Evolutionary conservation across 1,139 yeast genomes (phyloP).

Genomic region (Nakaseomyces kungkrabaensis): DNA sequence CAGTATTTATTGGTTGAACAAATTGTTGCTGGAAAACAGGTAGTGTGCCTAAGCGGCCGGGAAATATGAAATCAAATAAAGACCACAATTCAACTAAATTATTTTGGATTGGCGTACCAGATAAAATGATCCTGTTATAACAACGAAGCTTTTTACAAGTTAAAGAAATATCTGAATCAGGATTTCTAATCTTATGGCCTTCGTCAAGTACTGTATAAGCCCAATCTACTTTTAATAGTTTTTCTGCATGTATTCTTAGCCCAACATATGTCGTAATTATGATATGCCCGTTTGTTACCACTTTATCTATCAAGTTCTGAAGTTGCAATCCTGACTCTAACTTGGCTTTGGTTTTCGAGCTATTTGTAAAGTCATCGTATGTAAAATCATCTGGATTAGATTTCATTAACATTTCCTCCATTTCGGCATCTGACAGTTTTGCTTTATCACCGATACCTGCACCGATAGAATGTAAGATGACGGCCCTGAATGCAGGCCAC

Average conservation of each 20-base stretch:
- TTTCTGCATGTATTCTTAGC: slow-evolving; percentile 61
- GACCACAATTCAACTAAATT: slow-evolving; percentile 90
- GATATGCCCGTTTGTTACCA: slow-evolving; percentile 56
- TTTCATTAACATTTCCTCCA: slow-evolving; percentile 33
- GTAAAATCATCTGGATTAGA: slow-evolving; percentile 40
- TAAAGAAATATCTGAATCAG: slow-evolving; percentile 80
- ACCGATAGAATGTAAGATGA: slow-evolving; percentile 86
- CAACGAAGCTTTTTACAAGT: slow-evolving; percentile 78
- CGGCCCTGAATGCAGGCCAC: slow-evolving; percentile 94
- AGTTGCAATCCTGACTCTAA: slow-evolving; percentile 23
- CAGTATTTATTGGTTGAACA: slow-evolving; percentile 84
- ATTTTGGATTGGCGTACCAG: slow-evolving; percentile 96
- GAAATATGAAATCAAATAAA: slow-evolving; percentile 86
- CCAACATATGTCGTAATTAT: slow-evolving; percentile 91
- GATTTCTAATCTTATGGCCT: slow-evolving; percentile 94
- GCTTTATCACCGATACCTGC: slow-evolving; percentile 56
- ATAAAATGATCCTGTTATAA: slow-evolving; percentile 69
- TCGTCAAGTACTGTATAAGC: slow-evolving; percentile 88
- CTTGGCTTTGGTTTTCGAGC: slow-evolving; percentile 19
- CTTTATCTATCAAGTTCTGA: slow-evolving; percentile 28
- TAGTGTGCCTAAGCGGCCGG: slow-evolving; percentile 86
- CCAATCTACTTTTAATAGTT: slow-evolving; percentile 67
- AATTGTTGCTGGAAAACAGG: slow-evolving; percentile 93
- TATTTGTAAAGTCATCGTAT: slow-evolving; percentile 25
- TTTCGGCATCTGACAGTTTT: slow-evolving; percentile 36